Percentiles rank a stretch among this genome's conserved stretches.
phyloP scores from a whole-genome alignment of 139 green algal species.

The Yamagishiella unicocca region DNA sequence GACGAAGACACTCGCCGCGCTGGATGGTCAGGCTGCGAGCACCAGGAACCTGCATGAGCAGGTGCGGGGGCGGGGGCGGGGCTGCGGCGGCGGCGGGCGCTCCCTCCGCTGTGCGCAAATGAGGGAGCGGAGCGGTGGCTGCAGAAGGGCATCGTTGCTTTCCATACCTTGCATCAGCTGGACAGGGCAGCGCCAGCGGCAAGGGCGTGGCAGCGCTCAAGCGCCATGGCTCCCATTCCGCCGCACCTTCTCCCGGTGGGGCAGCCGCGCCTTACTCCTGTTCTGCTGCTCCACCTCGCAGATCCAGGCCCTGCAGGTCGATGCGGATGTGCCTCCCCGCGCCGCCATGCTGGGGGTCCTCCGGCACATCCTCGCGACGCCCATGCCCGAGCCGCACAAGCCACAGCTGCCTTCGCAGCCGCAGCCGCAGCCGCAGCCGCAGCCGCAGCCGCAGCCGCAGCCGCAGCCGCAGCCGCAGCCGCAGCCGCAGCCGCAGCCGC shows the following conservation, averaged over 20 bases:
- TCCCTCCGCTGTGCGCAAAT: too few relatives aligned
- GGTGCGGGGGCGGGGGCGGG: neutral
- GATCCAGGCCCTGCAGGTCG: constrained; percentile 8
- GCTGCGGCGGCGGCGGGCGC: neutral
- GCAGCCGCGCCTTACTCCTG: too few relatives aligned
- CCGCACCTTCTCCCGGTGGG: too few relatives aligned
- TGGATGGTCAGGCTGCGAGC: constrained; percentile 20
- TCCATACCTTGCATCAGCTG: too few relatives aligned
- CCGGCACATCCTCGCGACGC: neutral
- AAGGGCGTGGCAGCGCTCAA: too few relatives aligned
- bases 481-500: neutral
- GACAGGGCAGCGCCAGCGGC: neutral
- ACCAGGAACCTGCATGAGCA: neutral
- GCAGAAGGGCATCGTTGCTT: too few relatives aligned
- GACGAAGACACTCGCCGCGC: constrained; percentile 21
- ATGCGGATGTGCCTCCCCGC: constrained; percentile 6
- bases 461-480: neutral
- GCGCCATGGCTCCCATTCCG: too few relatives aligned
- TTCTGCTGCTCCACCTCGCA: constrained; percentile 1
- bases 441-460: neutral
- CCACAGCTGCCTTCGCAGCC: neutral
- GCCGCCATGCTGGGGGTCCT: constrained; percentile 34
- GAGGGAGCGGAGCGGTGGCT: too few relatives aligned
- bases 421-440: too few relatives aligned
- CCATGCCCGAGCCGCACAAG: neutral